Percentiles rank a stretch among this genome's conserved stretches.
Evolutionary conservation across 768 basidiomycete species (phyloP).

Genomic region (Rhodotorula taiwanensis): DNA sequence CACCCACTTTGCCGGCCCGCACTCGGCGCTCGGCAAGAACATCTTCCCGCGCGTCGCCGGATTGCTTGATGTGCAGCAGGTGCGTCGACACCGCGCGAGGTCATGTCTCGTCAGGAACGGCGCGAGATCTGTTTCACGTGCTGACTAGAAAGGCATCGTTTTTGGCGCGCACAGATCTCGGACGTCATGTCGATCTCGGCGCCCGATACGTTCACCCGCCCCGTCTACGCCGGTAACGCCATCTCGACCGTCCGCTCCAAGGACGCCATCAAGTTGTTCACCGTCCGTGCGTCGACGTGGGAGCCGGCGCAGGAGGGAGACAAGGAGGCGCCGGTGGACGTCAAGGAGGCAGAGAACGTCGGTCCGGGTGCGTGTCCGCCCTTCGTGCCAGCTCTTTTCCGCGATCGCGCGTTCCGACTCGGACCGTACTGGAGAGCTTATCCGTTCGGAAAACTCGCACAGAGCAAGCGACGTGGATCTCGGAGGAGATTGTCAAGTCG

Average conservation of each 20-base stretch:
- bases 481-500: conserved; percentile 67
- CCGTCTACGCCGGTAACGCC: conserved; percentile 97
- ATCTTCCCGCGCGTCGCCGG: conserved; percentile 88
- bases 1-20: conserved; percentile 87
- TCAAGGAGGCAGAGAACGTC: conserved; percentile 50
- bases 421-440: too few relatives aligned
- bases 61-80: conserved; percentile 73
- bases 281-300: conserved; percentile 87
- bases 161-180: conserved; percentile 54
- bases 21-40: conserved; percentile 86
- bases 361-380: conserved; percentile 22
- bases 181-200: conserved; percentile 75
- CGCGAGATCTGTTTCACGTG: too few relatives aligned
- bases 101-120: too few relatives aligned
- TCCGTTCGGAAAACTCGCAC: too few relatives aligned
- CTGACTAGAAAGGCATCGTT: background rate
- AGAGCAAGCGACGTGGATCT: conserved; percentile 47
- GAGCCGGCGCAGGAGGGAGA: conserved; percentile 49
- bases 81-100: conserved; percentile 25
- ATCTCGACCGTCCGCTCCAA: conserved; percentile 81
- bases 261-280: conserved; percentile 84
- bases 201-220: conserved; percentile 74
- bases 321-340: conserved; percentile 51
- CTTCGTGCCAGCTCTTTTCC: background rate
- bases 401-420: too few relatives aligned